Evolutionary conservation across 2,329 filamentous ascomycete species (phyloP), one percentile per base, ranked within the genome.

Genomic region (Coniochaeta sp.): DNA sequence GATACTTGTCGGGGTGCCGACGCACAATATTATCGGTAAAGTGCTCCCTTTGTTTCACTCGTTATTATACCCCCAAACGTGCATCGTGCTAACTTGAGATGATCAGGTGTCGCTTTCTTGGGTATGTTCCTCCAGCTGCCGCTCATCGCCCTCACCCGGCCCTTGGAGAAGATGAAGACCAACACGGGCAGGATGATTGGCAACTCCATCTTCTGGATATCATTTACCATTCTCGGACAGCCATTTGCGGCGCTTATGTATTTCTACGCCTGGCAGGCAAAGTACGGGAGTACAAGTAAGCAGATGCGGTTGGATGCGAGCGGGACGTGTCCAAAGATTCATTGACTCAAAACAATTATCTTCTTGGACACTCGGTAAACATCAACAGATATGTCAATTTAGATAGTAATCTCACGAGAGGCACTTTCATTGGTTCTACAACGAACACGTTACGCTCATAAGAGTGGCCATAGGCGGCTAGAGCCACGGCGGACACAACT

Each of bases 181-280:
- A 85, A 88, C 0, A 85, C 87, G 58, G 90, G 91, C 6, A 90
- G 88, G 67, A 81, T 96, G 9, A 80, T 96, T 31, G 95, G 95
- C 1, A 99, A 99, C 73, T 87, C 88, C 69, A 93, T 96, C 61
- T 99, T 99, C 74, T 98, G 95, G 95, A 81, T 97, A 22, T 93
- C 90, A 14, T 99, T 99, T 71, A 97, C 93, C 65, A 85, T 98
- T 2, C 89, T 99, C 14, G 95, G 95, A 3, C 95, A 99, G 78
- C 95, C 95, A 0, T 84, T 98, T 67, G 95, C 91, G 1, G 93
- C 91, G 0, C 77, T 99, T 62, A 81, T 96, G 72, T 99, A 99
- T 73, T 99, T 97, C 73, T 98, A 98, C 72, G 93, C 93, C 1
- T 99, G 95, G 93, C 93, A 98, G 76, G 91, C 91, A 60, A 98